Evolutionary conservation across 208 protist genomes (phyloP).

Genomic region (Leishmania aethiopica): DNA sequence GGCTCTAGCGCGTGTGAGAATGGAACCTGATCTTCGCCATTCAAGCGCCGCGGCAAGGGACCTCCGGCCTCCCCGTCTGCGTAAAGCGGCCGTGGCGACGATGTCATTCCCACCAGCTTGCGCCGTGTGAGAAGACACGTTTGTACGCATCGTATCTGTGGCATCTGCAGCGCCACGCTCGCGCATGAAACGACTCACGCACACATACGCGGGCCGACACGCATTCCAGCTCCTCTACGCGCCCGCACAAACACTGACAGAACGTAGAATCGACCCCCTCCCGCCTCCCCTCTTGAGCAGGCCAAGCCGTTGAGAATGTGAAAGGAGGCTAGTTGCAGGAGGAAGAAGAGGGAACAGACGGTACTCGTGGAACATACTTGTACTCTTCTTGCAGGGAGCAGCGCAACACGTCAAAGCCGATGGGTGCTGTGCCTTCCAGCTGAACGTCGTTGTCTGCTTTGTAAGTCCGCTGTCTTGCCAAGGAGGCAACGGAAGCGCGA

Average conservation of each 20-base stretch:
- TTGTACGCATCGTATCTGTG: background rate
- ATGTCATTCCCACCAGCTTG: background rate
- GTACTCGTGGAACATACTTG: background rate
- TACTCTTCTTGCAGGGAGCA: background rate
- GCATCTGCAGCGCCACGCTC: background rate
- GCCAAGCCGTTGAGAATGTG: background rate
- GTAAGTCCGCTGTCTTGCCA: background rate
- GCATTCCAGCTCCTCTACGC: background rate
- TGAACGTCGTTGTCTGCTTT: background rate
- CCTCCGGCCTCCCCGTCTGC: conserved; percentile 17
- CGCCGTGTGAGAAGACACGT: background rate
- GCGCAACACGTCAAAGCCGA: background rate
- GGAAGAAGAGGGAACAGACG: background rate
- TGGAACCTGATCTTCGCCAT: conserved; percentile 29
- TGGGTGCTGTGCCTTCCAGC: no score
- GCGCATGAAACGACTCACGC: background rate
- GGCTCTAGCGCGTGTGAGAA: conserved; percentile 18
- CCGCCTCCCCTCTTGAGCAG: background rate
- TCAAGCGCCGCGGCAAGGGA: conserved; percentile 26
- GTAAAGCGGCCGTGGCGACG: conserved; percentile 19
- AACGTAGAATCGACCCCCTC: background rate
- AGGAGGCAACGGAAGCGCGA: background rate
- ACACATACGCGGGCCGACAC: background rate
- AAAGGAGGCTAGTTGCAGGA: background rate
- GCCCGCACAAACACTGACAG: background rate